Conservation (phyloP, 805 yeast species). For the Cyberlindnera meyerae region DNA sequence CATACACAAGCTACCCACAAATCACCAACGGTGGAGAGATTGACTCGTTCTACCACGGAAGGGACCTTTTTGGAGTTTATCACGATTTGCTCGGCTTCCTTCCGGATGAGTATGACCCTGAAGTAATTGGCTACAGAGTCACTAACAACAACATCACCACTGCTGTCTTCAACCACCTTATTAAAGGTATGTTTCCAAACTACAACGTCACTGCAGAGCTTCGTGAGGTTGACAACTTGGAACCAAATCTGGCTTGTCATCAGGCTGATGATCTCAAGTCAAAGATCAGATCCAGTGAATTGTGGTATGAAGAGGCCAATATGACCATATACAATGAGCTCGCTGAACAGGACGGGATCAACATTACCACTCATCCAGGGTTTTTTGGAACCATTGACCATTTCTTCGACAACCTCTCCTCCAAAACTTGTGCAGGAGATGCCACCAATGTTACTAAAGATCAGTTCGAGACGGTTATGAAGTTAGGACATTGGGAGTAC, state of each 20-base stretch:
- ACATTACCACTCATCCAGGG: constrained; percentile 16
- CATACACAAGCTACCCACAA: constrained; percentile 32
- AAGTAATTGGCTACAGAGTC: constrained; percentile 30
- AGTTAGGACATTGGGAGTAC: constrained; percentile 41
- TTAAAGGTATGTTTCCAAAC: constrained; percentile 35
- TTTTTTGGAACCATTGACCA: constrained; percentile 35
- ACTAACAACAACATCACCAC: constrained; percentile 37
- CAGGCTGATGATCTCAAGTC: constrained; percentile 27
- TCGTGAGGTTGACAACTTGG: constrained; percentile 33
- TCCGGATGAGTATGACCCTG: constrained; percentile 31
- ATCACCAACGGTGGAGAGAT: constrained; percentile 35
- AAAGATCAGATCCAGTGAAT: constrained; percentile 25
- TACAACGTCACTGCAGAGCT: constrained; percentile 28
- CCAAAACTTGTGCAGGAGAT: constrained; percentile 35
- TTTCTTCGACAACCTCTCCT: constrained; percentile 37
- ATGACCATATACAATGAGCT: constrained; percentile 25
- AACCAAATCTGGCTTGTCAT: constrained; percentile 32
- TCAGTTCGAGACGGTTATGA: constrained; percentile 36
- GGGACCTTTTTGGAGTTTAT: constrained; percentile 34
- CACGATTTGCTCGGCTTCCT: constrained; percentile 30
- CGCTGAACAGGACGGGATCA: constrained; percentile 23
- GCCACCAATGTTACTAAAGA: constrained; percentile 28
- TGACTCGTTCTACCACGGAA: constrained; percentile 38
- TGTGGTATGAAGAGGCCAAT: constrained; percentile 34
- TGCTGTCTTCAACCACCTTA: constrained; percentile 34